These are phyloP conservation scores for Metarhizium anisopliae DNA, from an alignment of 2,329 filamentous ascomycete genomes.

Conservation along the genomic window DNA sequence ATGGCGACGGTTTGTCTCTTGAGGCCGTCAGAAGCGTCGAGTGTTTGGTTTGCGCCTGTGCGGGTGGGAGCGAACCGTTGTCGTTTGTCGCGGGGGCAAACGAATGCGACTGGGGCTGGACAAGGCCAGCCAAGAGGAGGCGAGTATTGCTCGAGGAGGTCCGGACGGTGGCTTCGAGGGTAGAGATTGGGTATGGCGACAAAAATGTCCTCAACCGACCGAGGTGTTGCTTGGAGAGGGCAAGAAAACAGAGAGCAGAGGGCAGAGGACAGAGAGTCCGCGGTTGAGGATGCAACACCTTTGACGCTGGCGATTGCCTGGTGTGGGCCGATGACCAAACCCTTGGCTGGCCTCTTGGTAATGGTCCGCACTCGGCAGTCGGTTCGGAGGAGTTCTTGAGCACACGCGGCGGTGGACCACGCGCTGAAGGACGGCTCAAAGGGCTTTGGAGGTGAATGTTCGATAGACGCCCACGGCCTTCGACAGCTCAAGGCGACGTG, in stretches of 20 bases:
- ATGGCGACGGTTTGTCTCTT: constrained; percentile 29
- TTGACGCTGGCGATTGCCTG: background rate
- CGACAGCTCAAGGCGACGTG: background rate
- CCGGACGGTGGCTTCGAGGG: background rate
- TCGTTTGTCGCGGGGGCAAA: background rate
- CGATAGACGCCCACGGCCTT: background rate
- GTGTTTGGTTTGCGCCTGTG: background rate
- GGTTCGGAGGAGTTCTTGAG: too few relatives aligned
- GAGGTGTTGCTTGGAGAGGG: too few relatives aligned
- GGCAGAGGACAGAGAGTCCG: too few relatives aligned
- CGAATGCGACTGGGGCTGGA: background rate
- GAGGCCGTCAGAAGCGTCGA: background rate
- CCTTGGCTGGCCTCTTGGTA: background rate
- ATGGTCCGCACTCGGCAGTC: background rate
- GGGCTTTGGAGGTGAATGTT: background rate
- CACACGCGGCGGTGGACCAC: too few relatives aligned
- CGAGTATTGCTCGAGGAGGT: background rate
- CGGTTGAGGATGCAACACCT: background rate
- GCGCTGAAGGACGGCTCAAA: background rate
- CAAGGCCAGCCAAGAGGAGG: background rate
- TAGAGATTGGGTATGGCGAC: background rate
- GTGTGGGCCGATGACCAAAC: background rate
- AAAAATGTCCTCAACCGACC: background rate
- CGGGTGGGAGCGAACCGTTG: background rate
- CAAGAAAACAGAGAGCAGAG: too few relatives aligned